Evolutionary conservation across 768 basidiomycete genomes (phyloP).

Genomic region (Pulveroboletus sp.): DNA sequence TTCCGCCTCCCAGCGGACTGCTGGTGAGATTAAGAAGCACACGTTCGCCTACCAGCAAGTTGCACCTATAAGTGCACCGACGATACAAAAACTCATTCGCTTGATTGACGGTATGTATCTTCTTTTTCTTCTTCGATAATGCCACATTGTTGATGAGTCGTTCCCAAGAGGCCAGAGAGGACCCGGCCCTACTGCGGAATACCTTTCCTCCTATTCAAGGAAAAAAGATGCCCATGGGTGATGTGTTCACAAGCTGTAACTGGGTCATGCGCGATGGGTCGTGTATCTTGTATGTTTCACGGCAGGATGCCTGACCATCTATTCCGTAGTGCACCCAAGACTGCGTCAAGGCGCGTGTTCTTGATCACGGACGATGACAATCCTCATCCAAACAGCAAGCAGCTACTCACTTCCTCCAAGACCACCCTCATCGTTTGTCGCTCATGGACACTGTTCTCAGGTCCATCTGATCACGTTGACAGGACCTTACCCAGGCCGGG

Average conservation of each 20-base stretch:
- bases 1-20: constrained; percentile 71
- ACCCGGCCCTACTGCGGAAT: constrained; percentile 50
- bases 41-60: constrained; percentile 75
- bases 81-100: constrained; percentile 72
- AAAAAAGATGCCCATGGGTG: constrained; percentile 69
- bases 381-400: constrained; percentile 47
- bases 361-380: constrained; percentile 75
- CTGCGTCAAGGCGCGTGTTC: constrained; percentile 89
- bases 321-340: constrained; percentile 66
- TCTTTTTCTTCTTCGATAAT: background rate
- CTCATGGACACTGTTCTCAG: background rate
- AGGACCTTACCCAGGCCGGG: constrained; percentile 83
- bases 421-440: constrained; percentile 62
- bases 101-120: constrained; percentile 63
- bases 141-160: background rate
- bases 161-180: constrained; percentile 55
- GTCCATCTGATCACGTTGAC: constrained; percentile 1
- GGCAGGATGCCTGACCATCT: background rate
- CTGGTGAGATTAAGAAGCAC: constrained; percentile 62
- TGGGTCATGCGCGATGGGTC: constrained; percentile 88
- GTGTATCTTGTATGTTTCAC: constrained; percentile 14
- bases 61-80: constrained; percentile 70
- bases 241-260: constrained; percentile 88
- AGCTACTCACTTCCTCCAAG: constrained; percentile 61
- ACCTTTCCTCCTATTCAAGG: constrained; percentile 63